Percentiles rank a stretch among this genome's conserved stretches.
Conservation (phyloP, 305 asterid species). For the Plantago lanceolata region DNA sequence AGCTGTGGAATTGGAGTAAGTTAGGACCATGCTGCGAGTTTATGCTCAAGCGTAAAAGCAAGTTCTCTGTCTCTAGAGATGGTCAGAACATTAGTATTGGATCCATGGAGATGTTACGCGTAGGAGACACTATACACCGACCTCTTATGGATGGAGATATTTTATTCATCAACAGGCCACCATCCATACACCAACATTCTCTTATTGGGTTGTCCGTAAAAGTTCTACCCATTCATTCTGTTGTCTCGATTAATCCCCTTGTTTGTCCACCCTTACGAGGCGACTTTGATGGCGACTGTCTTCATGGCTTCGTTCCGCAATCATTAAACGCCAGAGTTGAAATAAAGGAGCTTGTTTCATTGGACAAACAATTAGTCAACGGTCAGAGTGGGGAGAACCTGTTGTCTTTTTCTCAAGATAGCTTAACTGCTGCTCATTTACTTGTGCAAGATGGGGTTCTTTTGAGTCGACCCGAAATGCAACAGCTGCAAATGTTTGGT, state of each 20-base stretch:
- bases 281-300: slow-evolving; percentile 96
- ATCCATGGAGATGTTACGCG: slow-evolving; percentile 52
- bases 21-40: slow-evolving; percentile 48
- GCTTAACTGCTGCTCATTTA: slow-evolving; percentile 81
- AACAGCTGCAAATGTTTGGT: slow-evolving; percentile 86
- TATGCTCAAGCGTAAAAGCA: slow-evolving; percentile 49
- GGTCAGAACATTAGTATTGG: slow-evolving; percentile 45
- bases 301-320: slow-evolving; percentile 93
- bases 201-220: slow-evolving; percentile 67
- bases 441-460: slow-evolving; percentile 61
- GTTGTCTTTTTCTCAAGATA: slow-evolving; percentile 80
- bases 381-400: slow-evolving; percentile 83
- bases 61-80: slow-evolving; percentile 47
- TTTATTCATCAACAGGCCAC: slow-evolving; percentile 83
- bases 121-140: slow-evolving; percentile 65
- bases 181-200: slow-evolving; percentile 95
- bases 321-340: slow-evolving; percentile 66
- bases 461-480: slow-evolving; percentile 58
- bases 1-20: slow-evolving; percentile 56
- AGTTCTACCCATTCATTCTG: slow-evolving; percentile 59
- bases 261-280: slow-evolving; percentile 87
- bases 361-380: slow-evolving; percentile 57
- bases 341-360: slow-evolving; percentile 72
- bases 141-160: slow-evolving; percentile 83
- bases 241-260: slow-evolving; percentile 74